A percentile compares a stretch with the other conserved stretches of the same genome.
Evolutionary conservation across 441 rosid genomes (phyloP).

Genomic region (Bruguiera hainesii): DNA sequence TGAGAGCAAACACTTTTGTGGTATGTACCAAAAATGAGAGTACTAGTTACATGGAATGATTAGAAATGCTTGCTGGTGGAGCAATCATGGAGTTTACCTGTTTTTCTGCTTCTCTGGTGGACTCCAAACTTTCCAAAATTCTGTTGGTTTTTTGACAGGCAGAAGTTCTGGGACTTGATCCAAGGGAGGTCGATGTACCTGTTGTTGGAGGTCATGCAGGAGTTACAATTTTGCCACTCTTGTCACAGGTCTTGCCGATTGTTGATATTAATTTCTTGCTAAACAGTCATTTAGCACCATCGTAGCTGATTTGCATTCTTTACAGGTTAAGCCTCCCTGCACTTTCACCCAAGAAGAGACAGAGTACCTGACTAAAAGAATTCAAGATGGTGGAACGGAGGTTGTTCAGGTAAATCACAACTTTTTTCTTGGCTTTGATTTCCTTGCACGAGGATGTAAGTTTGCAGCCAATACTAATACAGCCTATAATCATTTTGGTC

Average conservation of each 20-base stretch:
- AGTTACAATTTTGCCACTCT: slow-evolving; percentile 80
- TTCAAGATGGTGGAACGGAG: slow-evolving; percentile 93
- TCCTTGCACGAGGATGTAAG: background rate
- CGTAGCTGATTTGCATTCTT: background rate
- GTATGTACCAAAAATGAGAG: slow-evolving; percentile 27
- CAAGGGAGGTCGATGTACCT: slow-evolving; percentile 69
- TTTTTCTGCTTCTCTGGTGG: background rate
- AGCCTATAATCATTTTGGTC: background rate
- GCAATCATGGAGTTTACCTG: background rate
- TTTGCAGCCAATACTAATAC: background rate
- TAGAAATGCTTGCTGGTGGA: background rate
- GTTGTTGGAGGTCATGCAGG: slow-evolving; percentile 92
- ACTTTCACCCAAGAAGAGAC: slow-evolving; percentile 62
- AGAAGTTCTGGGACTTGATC: slow-evolving; percentile 70
- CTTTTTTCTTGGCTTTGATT: background rate
- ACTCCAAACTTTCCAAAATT: background rate
- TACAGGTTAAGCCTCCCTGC: slow-evolving; percentile 75
- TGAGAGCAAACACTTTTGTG: slow-evolving; percentile 90
- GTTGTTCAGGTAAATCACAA: slow-evolving; percentile 66
- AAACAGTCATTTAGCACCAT: background rate
- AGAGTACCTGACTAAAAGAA: slow-evolving; percentile 68
- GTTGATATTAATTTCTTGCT: background rate
- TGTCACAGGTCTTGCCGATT: slow-evolving; percentile 53
- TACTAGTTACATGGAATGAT: background rate
- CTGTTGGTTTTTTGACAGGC: slow-evolving; percentile 29